phyloP scores from a whole-genome alignment of 1,139 yeast species.

The Pichia cactophila region DNA sequence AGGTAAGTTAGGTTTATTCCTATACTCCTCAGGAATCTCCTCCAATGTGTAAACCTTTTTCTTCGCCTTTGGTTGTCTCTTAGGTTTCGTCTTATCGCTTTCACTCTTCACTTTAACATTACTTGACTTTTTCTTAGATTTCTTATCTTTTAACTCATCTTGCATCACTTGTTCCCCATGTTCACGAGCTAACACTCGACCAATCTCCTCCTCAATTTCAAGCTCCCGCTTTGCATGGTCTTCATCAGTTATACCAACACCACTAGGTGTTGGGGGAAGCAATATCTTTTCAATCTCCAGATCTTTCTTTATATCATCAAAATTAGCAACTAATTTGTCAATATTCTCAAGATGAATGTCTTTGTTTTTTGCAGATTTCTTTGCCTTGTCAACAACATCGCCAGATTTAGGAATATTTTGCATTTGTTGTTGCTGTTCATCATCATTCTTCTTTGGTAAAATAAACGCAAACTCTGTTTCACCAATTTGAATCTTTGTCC shows the following conservation, averaged over 20 bases:
- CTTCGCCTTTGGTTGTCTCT: constrained; percentile 42
- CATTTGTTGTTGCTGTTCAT: background rate
- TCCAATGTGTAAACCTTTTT: constrained; percentile 58
- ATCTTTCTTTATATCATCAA: constrained; percentile 11
- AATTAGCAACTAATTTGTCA: constrained; percentile 12
- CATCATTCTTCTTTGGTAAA: constrained; percentile 45
- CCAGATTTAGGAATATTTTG: background rate
- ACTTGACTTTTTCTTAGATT: constrained; percentile 2
- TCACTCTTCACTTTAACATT: constrained; percentile 1
- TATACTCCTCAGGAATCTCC: constrained; percentile 80
- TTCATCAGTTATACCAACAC: constrained; percentile 6
- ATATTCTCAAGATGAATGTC: constrained; percentile 7
- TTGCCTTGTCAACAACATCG: background rate
- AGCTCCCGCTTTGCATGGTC: constrained; percentile 9
- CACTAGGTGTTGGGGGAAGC: constrained; percentile 4
- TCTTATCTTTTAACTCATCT: background rate
- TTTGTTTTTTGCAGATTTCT: background rate
- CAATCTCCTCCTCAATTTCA: constrained; percentile 16
- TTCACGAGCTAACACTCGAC: constrained; percentile 15
- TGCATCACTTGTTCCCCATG: constrained; percentile 6
- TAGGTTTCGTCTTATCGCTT: constrained; percentile 31
- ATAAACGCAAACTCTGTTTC: constrained; percentile 84
- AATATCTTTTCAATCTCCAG: constrained; percentile 8
- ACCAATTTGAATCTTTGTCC: constrained; percentile 85
- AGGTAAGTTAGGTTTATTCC: constrained; percentile 75